Percentiles rank a stretch among this genome's conserved stretches.
Conservation (phyloP, 1,284 basidiomycete species). For the Ustilago shanxiensis region DNA sequence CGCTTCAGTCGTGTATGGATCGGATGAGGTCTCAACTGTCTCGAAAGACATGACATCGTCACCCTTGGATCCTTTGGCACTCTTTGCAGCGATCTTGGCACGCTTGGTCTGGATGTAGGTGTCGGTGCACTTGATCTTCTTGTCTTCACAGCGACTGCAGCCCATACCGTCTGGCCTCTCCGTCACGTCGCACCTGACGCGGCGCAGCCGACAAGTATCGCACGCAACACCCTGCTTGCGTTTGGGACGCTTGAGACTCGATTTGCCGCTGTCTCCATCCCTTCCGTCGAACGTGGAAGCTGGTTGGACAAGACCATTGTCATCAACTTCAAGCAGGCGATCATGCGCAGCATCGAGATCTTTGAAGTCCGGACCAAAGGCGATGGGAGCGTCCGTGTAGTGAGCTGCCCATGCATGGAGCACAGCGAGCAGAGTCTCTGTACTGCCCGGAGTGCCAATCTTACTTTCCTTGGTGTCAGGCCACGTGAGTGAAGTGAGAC, state of each 20-base stretch:
- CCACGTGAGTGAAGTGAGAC: constrained; percentile 36
- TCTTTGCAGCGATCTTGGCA: constrained; percentile 40
- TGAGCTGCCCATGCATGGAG: constrained; percentile 65
- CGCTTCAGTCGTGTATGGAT: constrained; percentile 2
- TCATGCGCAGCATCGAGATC: constrained; percentile 26
- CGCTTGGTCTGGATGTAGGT: constrained; percentile 66
- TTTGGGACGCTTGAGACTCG: constrained; percentile 53
- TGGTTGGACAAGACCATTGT: constrained; percentile 24
- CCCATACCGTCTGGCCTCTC: constrained; percentile 64
- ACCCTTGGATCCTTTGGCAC: constrained; percentile 21
- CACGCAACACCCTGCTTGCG: constrained; percentile 69
- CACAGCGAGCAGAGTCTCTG: constrained; percentile 60
- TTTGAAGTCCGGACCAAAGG: constrained; percentile 52
- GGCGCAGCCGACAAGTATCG: constrained; percentile 66
- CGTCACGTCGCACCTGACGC: constrained; percentile 65
- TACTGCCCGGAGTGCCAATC: constrained; percentile 56
- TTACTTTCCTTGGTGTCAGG: constrained; percentile 51
- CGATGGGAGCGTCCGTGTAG: constrained; percentile 62
- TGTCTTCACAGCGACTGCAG: constrained; percentile 67
- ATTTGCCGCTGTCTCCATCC: constrained; percentile 25
- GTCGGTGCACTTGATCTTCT: constrained; percentile 67
- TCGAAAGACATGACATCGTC: constrained; percentile 19
- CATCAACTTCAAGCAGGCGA: constrained; percentile 39
- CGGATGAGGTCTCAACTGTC: background rate
- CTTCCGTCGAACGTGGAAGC: constrained; percentile 9